phyloP scores from a whole-genome alignment of 2,329 filamentous ascomycete genomes.

The Penicillium expansum region DNA sequence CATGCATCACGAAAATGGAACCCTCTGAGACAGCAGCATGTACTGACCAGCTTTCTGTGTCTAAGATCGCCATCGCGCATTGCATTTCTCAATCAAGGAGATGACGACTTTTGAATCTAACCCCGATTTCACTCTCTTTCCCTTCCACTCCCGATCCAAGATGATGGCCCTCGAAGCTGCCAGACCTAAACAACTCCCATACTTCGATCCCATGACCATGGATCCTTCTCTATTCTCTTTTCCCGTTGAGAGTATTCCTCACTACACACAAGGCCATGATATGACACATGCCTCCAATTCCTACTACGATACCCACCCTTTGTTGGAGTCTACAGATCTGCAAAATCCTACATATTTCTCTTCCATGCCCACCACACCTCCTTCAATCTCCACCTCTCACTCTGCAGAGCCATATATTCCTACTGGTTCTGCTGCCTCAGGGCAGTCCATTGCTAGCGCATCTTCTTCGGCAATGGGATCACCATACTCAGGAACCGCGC shows the following conservation, averaged over 20 bases:
- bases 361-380: conserved; percentile 35
- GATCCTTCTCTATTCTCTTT: conserved; percentile 34
- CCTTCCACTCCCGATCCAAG: conserved; percentile 9
- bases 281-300: conserved; percentile 23
- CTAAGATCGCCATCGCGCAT: conserved; percentile 1
- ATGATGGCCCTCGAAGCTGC: conserved; percentile 36
- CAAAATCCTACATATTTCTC: conserved; percentile 29
- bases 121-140: conserved; percentile 17
- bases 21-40: not conserved
- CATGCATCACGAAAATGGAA: not conserved
- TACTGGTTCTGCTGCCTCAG: conserved; percentile 61
- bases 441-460: conserved; percentile 55
- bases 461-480: conserved; percentile 67
- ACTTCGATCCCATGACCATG: conserved; percentile 34
- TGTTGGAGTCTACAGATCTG: conserved; percentile 29
- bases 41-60: not conserved
- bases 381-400: conserved; percentile 30
- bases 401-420: conserved; percentile 49
- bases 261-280: conserved; percentile 23
- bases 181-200: conserved; percentile 29
- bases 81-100: not conserved
- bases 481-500: conserved; percentile 61
- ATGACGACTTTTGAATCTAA: conserved; percentile 13
- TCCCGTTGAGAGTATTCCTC: conserved; percentile 26
- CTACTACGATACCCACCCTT: conserved; percentile 30